Evolutionary conservation across 2,329 filamentous ascomycete genomes (phyloP), one percentile per base, ranked within the genome.

Genomic region (Cytospora chrysosperma): DNA sequence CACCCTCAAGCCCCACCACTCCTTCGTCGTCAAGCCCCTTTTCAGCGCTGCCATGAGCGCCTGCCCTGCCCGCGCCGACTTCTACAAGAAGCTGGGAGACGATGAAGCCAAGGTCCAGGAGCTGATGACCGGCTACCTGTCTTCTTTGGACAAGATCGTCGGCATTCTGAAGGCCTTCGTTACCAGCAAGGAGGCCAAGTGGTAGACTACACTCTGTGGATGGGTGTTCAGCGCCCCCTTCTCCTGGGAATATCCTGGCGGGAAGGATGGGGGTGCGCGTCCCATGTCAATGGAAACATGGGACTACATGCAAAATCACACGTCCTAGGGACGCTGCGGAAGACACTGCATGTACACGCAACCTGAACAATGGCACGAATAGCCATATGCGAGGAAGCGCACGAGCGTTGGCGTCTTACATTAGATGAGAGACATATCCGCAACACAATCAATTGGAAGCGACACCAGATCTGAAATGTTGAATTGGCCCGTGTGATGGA

Each of bases 11-110:
- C 91, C 90, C 28, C 88, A 96, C 81, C 95, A 99, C 83, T 87
- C 84, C 74, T 93, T 96, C 78, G 71, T 97, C 67, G 81, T 97
- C 72, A 97, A 96, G 84, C 92, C 92, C 66, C 84, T 97, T 74
- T 98, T 98, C 85, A 90, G 85, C 71, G 90, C 93, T 67, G 94
- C 94, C 75, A 97, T 99, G 93, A 86, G 86, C 70, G 93, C 93
- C 21, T 94, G 91, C 69, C 95, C 95, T 1, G 97, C 97, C 83
- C 87, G 94, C 70, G 92, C 91, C 75, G 91, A 94, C 77, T 98
- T 99, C 75, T 98, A 97, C 76, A 78, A 78, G 68, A 97, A 97
- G 85, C 82, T 99, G 51, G 93, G 91, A 43, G 80, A 81, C 24
- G 85, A 91, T 72, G 59, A 62, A n/a, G 53, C 64, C 27, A 85